Percentiles rank a stretch among this genome's conserved stretches.
phyloP scores from a whole-genome alignment of 345 rosid species.

The Litchi chinensis region DNA sequence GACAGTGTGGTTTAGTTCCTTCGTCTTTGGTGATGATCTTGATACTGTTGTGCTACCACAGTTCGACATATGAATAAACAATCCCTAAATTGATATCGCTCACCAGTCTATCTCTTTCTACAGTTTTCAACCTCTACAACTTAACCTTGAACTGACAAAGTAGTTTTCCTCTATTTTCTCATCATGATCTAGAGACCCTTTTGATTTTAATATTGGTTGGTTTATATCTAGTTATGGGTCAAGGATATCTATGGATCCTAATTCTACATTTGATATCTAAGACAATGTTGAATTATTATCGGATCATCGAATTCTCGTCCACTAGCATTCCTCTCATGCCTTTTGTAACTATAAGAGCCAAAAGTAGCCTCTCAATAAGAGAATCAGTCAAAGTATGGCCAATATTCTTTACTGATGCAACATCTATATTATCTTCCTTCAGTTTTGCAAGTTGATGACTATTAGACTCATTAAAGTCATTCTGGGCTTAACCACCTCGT shows the following conservation, averaged over 20 bases:
- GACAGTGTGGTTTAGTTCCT: conserved; percentile 53
- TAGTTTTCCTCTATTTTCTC: too few relatives aligned
- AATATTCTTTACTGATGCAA: neutral
- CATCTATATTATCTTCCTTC: conserved; percentile 43
- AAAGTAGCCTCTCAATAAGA: conserved; percentile 36
- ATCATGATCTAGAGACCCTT: too few relatives aligned
- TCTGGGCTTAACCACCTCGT: too few relatives aligned
- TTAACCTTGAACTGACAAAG: too few relatives aligned
- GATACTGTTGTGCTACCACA: conserved; percentile 57
- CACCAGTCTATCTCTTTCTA: conserved; percentile 55
- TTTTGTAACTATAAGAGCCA: conserved; percentile 37
- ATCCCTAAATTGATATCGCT: conserved; percentile 57
- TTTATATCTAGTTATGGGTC: conserved; percentile 25
- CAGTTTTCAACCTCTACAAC: too few relatives aligned
- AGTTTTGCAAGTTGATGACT: conserved; percentile 25
- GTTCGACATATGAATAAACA: conserved; percentile 54
- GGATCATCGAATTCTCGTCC: conserved; percentile 35
- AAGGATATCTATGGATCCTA: conserved; percentile 26
- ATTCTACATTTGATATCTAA: conserved; percentile 34
- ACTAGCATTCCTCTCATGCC: conserved; percentile 33
- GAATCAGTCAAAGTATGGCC: conserved; percentile 17
- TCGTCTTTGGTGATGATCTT: conserved; percentile 62
- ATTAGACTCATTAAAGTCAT: neutral
- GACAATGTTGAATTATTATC: conserved; percentile 36
- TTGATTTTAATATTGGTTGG: conserved; percentile 31